Conservation (phyloP, 2,329 filamentous ascomycete genomes). For the Neurospora sp. region DNA sequence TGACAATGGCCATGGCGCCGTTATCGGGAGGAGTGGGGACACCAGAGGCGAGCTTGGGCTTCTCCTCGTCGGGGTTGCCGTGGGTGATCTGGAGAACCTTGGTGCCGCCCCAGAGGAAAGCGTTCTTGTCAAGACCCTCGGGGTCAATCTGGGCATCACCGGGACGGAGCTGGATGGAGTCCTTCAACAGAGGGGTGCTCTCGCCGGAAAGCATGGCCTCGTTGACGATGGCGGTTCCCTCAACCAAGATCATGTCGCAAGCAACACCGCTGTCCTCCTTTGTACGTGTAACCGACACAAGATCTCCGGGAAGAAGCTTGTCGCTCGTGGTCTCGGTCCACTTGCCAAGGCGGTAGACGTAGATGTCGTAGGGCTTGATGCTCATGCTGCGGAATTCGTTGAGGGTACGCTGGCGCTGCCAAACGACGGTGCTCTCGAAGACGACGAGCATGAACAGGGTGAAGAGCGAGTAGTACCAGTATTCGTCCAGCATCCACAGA, state of each 20-base stretch:
- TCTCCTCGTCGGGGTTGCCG: constrained; percentile 66
- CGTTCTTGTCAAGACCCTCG: constrained; percentile 91
- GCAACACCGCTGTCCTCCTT: constrained; percentile 96
- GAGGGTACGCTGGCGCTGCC: constrained; percentile 93
- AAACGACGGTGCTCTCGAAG: constrained; percentile 97
- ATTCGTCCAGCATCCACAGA: constrained; percentile 97
- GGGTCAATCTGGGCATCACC: constrained; percentile 71
- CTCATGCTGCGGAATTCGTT: constrained; percentile 98
- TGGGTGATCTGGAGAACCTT: constrained; percentile 95
- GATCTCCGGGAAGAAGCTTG: constrained; percentile 82
- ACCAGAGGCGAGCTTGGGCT: constrained; percentile 61
- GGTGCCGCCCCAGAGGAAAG: constrained; percentile 93
- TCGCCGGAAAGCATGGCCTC: constrained; percentile 99
- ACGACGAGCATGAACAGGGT: constrained; percentile 96
- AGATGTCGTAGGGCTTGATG: constrained; percentile 96
- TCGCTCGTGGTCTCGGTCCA: constrained; percentile 89
- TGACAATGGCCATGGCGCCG: constrained; percentile 85
- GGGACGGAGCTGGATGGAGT: constrained; percentile 86
- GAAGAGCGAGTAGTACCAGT: constrained; percentile 99
- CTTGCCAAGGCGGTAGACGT: constrained; percentile 76
- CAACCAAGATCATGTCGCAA: constrained; percentile 91
- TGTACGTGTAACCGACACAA: constrained; percentile 84
- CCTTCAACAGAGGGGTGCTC: constrained; percentile 92
- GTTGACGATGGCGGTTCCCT: constrained; percentile 95
- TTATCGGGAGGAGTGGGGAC: constrained; percentile 83